Base-by-base conservation (phyloP, 1,139 yeast genomes). In the Yamadazyma epiphylla region DNA sequence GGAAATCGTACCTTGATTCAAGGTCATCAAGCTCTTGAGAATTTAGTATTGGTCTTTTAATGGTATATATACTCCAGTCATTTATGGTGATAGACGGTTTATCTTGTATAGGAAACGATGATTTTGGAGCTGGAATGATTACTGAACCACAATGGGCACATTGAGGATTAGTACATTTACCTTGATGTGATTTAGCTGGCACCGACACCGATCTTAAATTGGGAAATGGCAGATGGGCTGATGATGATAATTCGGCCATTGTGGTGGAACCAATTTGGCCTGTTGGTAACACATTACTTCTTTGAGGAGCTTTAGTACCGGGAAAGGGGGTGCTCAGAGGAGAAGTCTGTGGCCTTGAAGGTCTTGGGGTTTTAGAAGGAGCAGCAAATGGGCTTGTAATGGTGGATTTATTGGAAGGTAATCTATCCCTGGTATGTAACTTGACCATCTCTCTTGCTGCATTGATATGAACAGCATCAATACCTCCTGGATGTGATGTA, bases 31-130 rank as follows among this genome's bases (percentile, higher is more conserved):
- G 72, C 51, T 88, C 96, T 3, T 60, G 64, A 1, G 91, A 69
- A 41, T 74, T 80, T 37, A 87, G 60, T 26, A 91, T 91, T 0
- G 98, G 95, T 32, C 74, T 74, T 50, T 87, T 79, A 27, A 68
- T 62, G 0, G 95, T 81, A 41, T 68, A 73, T 7, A 91, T 74
- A 37, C 77, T 74, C 97, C 97, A 91, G 36, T 79, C 76, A 34
- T 73, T 70, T 4, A 83, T 65, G 2, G 78, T 57, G 4, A 83
- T 80, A 12, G 84, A 76, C 0, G 91, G 91, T 20, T 67, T 58
- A 43, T 82, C 87, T 25, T 62, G 63, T 8, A 78, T 47, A 0
- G 91, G 91, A 37, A 69, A 60, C 3, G 77, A 60, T 2, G 88
- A 75, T 24, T 66, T 68, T 2, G 91, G 94, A 0, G 86, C 68